Conservation (phyloP, 495 filamentous ascomycete genomes). For the Talaromyces proteolyticus region DNA sequence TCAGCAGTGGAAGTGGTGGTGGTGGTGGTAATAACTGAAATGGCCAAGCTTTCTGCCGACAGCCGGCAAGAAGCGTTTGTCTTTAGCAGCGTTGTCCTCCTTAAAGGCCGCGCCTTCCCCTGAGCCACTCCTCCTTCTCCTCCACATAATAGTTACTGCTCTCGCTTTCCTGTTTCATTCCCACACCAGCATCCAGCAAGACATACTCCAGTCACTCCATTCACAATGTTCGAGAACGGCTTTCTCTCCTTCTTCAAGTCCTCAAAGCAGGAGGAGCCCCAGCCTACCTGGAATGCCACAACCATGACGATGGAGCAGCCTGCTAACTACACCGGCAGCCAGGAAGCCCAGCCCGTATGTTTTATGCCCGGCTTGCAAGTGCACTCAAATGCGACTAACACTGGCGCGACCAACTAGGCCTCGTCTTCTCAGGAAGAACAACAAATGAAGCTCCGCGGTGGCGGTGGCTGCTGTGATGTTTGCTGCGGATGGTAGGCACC, state of each 20-base stretch:
- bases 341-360: neutral
- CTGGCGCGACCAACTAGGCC: too few relatives aligned
- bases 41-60: too few relatives aligned
- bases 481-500: slow-evolving; percentile 40
- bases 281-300: slow-evolving; percentile 23
- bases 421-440: slow-evolving; percentile 30
- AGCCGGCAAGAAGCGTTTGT: too few relatives aligned
- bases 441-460: slow-evolving; percentile 36
- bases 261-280: slow-evolving; percentile 21
- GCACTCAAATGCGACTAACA: too few relatives aligned
- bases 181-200: too few relatives aligned
- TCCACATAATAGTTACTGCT: neutral
- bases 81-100: too few relatives aligned
- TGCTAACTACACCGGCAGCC: slow-evolving; percentile 13
- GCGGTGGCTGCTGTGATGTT: slow-evolving; percentile 27
- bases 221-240: slow-evolving; percentile 31
- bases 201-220: neutral
- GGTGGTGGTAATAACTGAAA: too few relatives aligned
- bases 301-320: slow-evolving; percentile 32
- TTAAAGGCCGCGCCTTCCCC: too few relatives aligned
- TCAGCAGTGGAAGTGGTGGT: too few relatives aligned
- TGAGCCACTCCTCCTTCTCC: too few relatives aligned
- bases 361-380: too few relatives aligned
- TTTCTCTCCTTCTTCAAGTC: slow-evolving; percentile 29
- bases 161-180: too few relatives aligned